Percentiles rank a stretch among this genome's conserved stretches.
Conservation (phyloP, 2,329 filamentous ascomycete genomes). For the Sporothrix dimorphospora region DNA sequence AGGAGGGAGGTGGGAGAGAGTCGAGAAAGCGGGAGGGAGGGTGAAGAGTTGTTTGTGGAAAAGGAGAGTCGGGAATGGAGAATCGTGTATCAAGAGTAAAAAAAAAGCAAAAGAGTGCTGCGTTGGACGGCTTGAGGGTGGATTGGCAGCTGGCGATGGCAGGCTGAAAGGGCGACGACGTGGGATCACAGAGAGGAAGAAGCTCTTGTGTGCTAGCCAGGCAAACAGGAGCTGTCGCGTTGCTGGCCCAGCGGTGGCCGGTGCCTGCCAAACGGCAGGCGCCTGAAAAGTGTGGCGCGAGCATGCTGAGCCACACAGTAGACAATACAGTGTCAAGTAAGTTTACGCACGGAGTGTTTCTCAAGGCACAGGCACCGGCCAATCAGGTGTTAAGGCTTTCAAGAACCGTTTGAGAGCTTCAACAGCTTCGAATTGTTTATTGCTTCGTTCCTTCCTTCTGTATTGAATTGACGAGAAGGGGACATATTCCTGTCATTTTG, state of each 20-base stretch:
- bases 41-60: not conserved
- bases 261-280: slow-evolving; percentile 1
- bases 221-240: slow-evolving; percentile 25
- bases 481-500: too few species aligned
- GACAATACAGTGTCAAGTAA: not conserved
- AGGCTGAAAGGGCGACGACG: slow-evolving; percentile 12
- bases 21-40: not conserved
- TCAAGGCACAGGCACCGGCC: not conserved
- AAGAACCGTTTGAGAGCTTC: not conserved
- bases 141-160: slow-evolving; percentile 14
- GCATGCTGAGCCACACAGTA: slow-evolving; percentile 21
- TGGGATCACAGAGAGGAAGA: not conserved
- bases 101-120: not conserved
- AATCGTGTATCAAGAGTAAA: not conserved
- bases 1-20: not conserved
- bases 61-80: not conserved
- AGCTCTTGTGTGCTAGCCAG: slow-evolving; percentile 19
- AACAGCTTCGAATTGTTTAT: not conserved
- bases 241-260: slow-evolving; percentile 9
- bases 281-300: slow-evolving; percentile 17
- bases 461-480: not conserved
- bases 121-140: not conserved
- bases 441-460: not conserved
- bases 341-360: not conserved
- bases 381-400: slow-evolving; percentile 19